Conservation (phyloP, 2,329 filamentous ascomycete genomes). For the Bisporella sp. region DNA sequence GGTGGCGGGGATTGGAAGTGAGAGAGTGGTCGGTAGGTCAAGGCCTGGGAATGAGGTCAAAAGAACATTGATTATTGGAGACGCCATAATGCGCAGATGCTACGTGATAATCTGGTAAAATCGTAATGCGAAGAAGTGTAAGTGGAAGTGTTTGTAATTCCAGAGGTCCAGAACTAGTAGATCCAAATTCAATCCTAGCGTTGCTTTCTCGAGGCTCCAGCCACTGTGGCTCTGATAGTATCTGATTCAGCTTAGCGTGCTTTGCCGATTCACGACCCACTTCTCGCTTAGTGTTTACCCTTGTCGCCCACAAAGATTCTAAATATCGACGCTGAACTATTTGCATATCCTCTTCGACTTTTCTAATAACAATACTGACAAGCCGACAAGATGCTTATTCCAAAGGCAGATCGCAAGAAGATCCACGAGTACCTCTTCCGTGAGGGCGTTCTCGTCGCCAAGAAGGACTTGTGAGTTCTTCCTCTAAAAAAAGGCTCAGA, state of each 20-base stretch:
- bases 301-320: background rate
- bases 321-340: background rate
- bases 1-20: constrained; percentile 61
- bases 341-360: background rate
- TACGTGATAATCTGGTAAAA: background rate
- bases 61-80: constrained; percentile 66
- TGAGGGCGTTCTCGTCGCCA: constrained; percentile 87
- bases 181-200: no score
- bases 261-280: no score
- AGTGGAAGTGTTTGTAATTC: no score
- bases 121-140: background rate
- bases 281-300: no score
- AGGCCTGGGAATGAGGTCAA: constrained; percentile 80
- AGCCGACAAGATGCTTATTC: constrained; percentile 74
- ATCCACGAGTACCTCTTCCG: constrained; percentile 99
- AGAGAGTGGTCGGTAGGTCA: constrained; percentile 73
- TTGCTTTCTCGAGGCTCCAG: no score
- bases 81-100: constrained; percentile 38
- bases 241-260: no score
- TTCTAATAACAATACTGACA: background rate
- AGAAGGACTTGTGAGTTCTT: constrained; percentile 73
- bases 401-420: constrained; percentile 99
- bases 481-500: background rate
- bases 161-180: background rate
- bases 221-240: no score